These are phyloP conservation scores for Ophiostoma ulmi DNA, from an alignment of 2,329 filamentous ascomycete genomes.

Conservation along the genomic window DNA sequence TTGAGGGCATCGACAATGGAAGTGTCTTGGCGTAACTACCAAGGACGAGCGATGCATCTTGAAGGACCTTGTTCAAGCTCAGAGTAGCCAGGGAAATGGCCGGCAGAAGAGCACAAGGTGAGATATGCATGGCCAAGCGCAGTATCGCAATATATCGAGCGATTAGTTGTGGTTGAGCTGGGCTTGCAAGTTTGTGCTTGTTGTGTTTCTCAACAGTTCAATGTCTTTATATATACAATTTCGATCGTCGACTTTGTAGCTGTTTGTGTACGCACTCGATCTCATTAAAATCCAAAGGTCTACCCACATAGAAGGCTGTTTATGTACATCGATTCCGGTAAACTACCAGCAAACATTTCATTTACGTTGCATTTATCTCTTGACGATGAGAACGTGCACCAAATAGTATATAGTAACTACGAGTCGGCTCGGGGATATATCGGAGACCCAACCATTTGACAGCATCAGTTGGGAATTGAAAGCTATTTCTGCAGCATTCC, in stretches of 20 bases:
- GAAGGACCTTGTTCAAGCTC: conserved; percentile 1
- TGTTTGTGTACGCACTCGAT: not conserved
- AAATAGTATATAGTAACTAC: not conserved
- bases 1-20: not conserved
- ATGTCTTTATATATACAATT: not conserved
- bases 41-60: not conserved
- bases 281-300: not conserved
- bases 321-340: not conserved
- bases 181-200: not conserved
- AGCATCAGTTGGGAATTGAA: not conserved
- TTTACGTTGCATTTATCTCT: not conserved
- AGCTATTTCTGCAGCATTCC: not conserved
- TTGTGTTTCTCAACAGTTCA: not conserved
- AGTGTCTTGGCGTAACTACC: not conserved
- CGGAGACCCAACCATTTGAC: too few species aligned
- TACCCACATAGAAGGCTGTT: not conserved
- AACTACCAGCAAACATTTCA: not conserved
- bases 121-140: not conserved
- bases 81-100: not conserved
- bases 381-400: not conserved
- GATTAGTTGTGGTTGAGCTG: not conserved
- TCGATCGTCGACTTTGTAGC: not conserved
- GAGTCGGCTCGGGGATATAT: too few species aligned
- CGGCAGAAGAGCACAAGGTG: not conserved
- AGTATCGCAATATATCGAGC: not conserved